Conservation (phyloP, 2,329 filamentous ascomycete species). For the Colletotrichum sp. region DNA sequence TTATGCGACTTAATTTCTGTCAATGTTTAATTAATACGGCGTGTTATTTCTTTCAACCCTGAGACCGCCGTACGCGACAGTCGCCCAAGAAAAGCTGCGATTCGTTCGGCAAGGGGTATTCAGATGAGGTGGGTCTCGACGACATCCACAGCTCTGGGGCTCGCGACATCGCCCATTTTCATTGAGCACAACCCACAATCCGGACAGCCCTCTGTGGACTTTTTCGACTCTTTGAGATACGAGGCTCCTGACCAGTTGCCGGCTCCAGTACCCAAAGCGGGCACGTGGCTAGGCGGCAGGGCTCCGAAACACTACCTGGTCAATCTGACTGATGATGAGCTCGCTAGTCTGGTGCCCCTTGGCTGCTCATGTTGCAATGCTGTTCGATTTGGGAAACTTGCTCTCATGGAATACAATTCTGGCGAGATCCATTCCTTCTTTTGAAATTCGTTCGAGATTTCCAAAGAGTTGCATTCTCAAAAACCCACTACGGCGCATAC, state of each 20-base stretch:
- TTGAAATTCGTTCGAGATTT: background rate
- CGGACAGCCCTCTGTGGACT: background rate
- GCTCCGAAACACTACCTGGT: background rate
- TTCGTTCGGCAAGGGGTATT: background rate
- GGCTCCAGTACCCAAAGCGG: background rate
- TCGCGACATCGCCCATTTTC: background rate
- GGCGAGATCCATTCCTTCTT: background rate
- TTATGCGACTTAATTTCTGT: background rate
- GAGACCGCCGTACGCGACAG: background rate
- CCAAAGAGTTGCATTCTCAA: background rate
- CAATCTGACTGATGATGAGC: background rate
- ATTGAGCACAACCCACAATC: background rate
- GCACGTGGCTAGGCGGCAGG: conserved; percentile 1
- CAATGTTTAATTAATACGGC: background rate
- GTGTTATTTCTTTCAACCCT: background rate
- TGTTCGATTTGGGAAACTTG: background rate
- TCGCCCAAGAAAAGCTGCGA: background rate
- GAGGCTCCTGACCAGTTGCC: background rate
- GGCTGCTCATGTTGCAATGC: background rate
- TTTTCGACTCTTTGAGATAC: background rate
- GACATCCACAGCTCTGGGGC: background rate
- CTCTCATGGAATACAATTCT: background rate
- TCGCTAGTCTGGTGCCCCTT: background rate
- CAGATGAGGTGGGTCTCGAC: background rate
- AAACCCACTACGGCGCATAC: background rate